Percentiles rank a stretch among this genome's conserved stretches.
These are phyloP conservation scores for Exophiala xenobiotica DNA, from an alignment of 2,329 filamentous ascomycete species.

Conservation along the genomic window DNA sequence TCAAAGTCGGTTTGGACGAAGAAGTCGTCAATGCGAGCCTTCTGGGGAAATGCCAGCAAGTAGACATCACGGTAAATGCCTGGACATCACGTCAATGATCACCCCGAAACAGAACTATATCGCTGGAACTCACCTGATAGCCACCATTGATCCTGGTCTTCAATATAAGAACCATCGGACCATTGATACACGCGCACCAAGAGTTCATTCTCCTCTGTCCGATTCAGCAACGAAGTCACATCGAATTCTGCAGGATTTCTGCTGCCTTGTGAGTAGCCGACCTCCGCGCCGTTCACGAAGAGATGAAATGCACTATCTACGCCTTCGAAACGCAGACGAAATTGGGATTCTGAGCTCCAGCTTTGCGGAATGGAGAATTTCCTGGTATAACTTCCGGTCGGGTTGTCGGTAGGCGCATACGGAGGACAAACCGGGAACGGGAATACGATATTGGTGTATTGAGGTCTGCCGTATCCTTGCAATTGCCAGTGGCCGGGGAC, in stretches of 20 bases:
- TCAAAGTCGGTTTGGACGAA: constrained; percentile 58
- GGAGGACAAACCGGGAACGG: constrained; percentile 67
- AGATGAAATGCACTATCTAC: constrained; percentile 71
- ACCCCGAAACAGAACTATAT: too few species aligned
- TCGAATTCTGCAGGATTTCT: constrained; percentile 71
- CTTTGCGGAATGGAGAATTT: constrained; percentile 52
- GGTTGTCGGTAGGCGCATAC: constrained; percentile 61
- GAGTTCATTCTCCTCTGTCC: constrained; percentile 53
- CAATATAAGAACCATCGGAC: constrained; percentile 68
- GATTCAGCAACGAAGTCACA: constrained; percentile 53
- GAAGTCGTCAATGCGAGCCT: constrained; percentile 56
- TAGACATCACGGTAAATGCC: constrained; percentile 67
- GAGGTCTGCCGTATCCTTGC: constrained; percentile 65
- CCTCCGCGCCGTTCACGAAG: constrained; percentile 62
- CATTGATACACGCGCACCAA: constrained; percentile 69
- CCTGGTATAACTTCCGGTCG: constrained; percentile 62
- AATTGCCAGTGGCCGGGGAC: constrained; percentile 71
- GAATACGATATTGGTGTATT: constrained; percentile 68
- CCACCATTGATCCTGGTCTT: constrained; percentile 70
- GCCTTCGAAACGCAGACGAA: constrained; percentile 68
- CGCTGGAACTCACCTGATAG: too few species aligned
- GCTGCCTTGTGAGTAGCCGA: constrained; percentile 69
- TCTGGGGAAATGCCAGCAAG: constrained; percentile 55
- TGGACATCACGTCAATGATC: constrained; percentile 25
- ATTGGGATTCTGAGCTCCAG: constrained; percentile 45